A percentile compares a stretch with the other conserved stretches of the same genome.
Evolutionary conservation across 1,139 yeast species (phyloP).

Genomic region (Diutina pseudorugosa): DNA sequence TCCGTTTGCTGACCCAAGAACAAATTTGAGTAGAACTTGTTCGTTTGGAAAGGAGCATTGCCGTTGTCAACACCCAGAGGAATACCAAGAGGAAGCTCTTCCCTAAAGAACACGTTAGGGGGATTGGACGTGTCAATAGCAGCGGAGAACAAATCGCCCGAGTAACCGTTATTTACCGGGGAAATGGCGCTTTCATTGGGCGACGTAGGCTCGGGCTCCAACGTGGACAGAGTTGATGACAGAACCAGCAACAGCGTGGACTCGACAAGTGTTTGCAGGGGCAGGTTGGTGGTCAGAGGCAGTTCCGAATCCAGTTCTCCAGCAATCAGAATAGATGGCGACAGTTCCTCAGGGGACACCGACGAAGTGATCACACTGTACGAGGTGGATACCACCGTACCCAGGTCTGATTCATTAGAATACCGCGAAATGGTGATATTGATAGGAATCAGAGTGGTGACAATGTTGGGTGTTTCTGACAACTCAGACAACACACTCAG

Average conservation of each 20-base stretch:
- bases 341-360: background rate
- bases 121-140: background rate
- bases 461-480: background rate
- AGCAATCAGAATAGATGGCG: background rate
- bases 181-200: background rate
- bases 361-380: background rate
- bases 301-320: background rate
- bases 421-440: background rate
- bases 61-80: slow-evolving; percentile 30
- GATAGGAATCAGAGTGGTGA: background rate
- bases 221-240: background rate
- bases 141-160: background rate
- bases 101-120: background rate
- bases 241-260: background rate
- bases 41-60: slow-evolving; percentile 56
- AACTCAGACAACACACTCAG: background rate
- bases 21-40: slow-evolving; percentile 75
- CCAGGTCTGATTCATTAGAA: background rate
- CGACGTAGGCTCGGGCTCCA: background rate
- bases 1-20: slow-evolving; percentile 52
- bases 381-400: background rate
- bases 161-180: background rate
- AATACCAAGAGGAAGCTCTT: slow-evolving; percentile 28
- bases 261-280: background rate
- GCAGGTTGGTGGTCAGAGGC: background rate